These are phyloP conservation scores for Stromatinia cepivora DNA, from an alignment of 2,329 filamentous ascomycete genomes.

Conservation along the genomic window DNA sequence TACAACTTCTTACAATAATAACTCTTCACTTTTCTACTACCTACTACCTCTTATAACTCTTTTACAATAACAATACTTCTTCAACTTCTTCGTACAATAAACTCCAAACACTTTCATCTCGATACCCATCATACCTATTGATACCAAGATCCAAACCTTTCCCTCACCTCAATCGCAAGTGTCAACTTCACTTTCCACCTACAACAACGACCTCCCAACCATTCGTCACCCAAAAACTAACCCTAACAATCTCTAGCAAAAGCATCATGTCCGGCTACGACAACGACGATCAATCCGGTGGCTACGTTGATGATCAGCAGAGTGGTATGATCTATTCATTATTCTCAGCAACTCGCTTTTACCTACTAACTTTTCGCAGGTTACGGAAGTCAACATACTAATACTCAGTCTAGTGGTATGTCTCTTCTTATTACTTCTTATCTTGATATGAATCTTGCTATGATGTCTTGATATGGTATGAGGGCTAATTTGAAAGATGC, in stretches of 20 bases:
- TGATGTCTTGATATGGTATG: not conserved
- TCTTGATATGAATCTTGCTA: not conserved
- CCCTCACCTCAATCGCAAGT: not conserved
- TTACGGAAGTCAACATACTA: not conserved
- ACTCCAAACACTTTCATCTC: not conserved
- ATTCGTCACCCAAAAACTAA: not conserved
- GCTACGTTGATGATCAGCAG: conserved; percentile 3
- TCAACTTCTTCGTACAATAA: not conserved
- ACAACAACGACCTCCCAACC: not conserved
- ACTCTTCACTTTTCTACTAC: not conserved
- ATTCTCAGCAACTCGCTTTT: not conserved
- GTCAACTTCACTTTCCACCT: not conserved
- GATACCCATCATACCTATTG: not conserved
- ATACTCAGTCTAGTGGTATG: conserved; percentile 13
- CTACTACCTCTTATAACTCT: not conserved
- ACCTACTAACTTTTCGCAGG: not conserved
- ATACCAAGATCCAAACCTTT: not conserved
- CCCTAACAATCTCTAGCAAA: not conserved
- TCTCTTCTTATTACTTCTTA: not conserved
- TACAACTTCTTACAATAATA: not conserved
- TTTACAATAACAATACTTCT: not conserved
- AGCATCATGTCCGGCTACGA: conserved; percentile 14
- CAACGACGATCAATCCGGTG: conserved; percentile 12
- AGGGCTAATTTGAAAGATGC: not conserved
- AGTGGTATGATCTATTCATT: not conserved